Base-by-base conservation (phyloP, 1,139 yeast species). In the Yamadazyma oceani region DNA sequence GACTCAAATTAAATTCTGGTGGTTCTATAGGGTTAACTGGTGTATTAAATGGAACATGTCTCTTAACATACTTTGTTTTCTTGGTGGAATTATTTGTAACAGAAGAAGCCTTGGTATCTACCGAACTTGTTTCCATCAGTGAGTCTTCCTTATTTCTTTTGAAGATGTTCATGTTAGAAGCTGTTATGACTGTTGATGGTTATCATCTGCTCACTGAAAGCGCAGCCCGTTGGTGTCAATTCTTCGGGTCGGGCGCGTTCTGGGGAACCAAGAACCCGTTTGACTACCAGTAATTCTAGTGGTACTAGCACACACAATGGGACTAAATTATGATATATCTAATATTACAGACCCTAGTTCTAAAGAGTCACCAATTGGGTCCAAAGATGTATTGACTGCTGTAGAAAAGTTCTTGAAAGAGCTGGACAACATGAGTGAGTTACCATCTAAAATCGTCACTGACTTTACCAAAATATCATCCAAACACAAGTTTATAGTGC, bases 41-140 rank as follows among this genome's bases (percentile, higher is more conserved):
- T 16, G 58, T 43, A 26, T 67, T 73, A 45, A 71, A 70, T 1
- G 77, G 77, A 2, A 48, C 55, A 35, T 63, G 57, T 40, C 75
- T 53, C 45, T 67, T 67, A 29, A 65, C 55, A 32, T 57, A 58
- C 37, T 45, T 51, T 28, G 40, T 34, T 21, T 39, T 38, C 3
- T 37, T 34, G n/a, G 54, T 34, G 11, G 54, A 48, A 6, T 53
- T 41, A 7, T 47, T 40, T 1, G 62, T 54, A 5, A 38, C 43
- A 4, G 50, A 29, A 2, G 49, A 39, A 4, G 37, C 32, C 40
- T 40, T 38, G n/a, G 50, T 26, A 34, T 36, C 35, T 19, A 37
- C 27, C 11, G 51, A 40, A 17, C 32, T 38, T 11, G 33, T 24
- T 26, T 45, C 32, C 15, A 17, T 28, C 17, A 37, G 30, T 4